phyloP scores from a whole-genome alignment of 1,284 basidiomycete species.

The Xerocomus subilludens region DNA sequence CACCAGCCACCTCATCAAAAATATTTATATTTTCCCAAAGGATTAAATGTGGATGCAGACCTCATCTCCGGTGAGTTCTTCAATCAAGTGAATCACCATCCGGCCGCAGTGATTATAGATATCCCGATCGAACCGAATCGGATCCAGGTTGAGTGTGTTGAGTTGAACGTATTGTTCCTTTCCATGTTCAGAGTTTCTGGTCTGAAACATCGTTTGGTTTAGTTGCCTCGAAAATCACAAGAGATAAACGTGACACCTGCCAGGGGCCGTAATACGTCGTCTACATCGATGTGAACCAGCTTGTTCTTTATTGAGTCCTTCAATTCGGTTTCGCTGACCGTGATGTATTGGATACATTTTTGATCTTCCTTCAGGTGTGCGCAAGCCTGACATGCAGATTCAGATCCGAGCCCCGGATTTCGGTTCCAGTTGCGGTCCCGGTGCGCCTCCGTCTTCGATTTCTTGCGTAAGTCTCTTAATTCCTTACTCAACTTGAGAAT shows the following conservation, averaged over 20 bases:
- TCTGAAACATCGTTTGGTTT: too few relatives aligned
- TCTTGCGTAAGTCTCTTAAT: not conserved
- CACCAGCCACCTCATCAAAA: not conserved
- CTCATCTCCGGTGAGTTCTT: not conserved
- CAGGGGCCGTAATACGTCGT: not conserved
- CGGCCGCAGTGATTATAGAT: not conserved
- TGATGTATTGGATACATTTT: constrained; percentile 2
- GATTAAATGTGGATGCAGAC: not conserved
- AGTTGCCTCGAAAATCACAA: too few relatives aligned
- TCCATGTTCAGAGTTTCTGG: too few relatives aligned
- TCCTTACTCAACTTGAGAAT: constrained; percentile 13
- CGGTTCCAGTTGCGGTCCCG: not conserved
- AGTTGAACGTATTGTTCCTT: not conserved
- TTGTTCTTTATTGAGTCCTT: not conserved
- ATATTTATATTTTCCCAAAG: too few relatives aligned
- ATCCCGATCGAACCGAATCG: not conserved
- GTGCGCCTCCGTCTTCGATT: not conserved
- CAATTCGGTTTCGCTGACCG: not conserved
- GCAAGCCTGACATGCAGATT: not conserved
- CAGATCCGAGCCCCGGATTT: not conserved
- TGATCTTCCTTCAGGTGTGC: not conserved
- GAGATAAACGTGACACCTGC: not conserved
- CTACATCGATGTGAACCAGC: too few relatives aligned
- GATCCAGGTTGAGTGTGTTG: fast-evolving
- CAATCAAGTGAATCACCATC: not conserved